Evolutionary conservation across 2,329 filamentous ascomycete species (phyloP).

Genomic region (Talaromyces marneffei): DNA sequence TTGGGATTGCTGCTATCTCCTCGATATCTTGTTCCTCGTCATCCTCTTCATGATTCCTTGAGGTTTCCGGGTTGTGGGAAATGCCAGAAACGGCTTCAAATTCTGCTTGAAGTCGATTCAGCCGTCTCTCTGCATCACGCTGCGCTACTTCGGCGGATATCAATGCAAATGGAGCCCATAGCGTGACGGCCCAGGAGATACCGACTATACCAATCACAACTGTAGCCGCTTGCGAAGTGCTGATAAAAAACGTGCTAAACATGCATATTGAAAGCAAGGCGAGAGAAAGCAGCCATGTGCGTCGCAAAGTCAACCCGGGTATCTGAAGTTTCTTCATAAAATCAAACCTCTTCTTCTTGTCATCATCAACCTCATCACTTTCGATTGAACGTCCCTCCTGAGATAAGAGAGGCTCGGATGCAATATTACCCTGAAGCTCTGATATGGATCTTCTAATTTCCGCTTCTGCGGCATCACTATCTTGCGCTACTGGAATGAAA

Average conservation of each 20-base stretch:
- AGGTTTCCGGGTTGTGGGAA: background rate
- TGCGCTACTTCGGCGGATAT: slow-evolving; percentile 88
- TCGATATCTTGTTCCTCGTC: slow-evolving; percentile 25
- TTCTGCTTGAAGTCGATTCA: slow-evolving; percentile 35
- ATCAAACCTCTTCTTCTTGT: slow-evolving; percentile 17
- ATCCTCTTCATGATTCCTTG: background rate
- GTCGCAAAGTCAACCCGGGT: slow-evolving; percentile 76
- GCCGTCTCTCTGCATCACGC: slow-evolving; percentile 62
- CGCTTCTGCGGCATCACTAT: background rate
- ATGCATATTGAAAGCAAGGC: slow-evolving; percentile 77
- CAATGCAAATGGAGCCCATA: slow-evolving; percentile 93
- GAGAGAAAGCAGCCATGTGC: slow-evolving; percentile 79
- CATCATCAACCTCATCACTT: slow-evolving; percentile 11
- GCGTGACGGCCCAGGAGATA: slow-evolving; percentile 84
- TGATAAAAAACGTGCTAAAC: slow-evolving; percentile 75
- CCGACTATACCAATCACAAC: slow-evolving; percentile 74
- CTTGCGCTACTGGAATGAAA: slow-evolving; percentile 16
- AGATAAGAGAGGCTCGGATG: slow-evolving; percentile 28
- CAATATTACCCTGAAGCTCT: slow-evolving; percentile 26
- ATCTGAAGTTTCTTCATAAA: slow-evolving; percentile 61
- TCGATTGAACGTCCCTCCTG: slow-evolving; percentile 12
- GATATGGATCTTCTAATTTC: slow-evolving; percentile 17
- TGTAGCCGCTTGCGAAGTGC: slow-evolving; percentile 64
- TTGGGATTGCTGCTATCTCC: slow-evolving; percentile 21
- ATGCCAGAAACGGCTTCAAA: slow-evolving; percentile 18